phyloP scores from a whole-genome alignment of 306 rosid genomes.

The Gillenia trifoliata region DNA sequence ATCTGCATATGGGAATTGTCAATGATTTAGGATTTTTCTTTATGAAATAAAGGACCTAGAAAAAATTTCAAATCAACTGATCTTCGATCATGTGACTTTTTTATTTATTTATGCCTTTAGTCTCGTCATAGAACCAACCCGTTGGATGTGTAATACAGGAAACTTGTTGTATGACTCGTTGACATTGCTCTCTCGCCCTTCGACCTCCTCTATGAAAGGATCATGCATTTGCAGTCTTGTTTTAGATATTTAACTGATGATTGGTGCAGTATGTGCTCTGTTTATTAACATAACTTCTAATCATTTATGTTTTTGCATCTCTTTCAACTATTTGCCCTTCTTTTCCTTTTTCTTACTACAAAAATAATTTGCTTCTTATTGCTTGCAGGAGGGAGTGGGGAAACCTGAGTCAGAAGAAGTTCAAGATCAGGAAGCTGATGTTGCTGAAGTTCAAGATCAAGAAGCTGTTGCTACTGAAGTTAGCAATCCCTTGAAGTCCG shows the following conservation, averaged over 20 bases:
- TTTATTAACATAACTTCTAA: neutral
- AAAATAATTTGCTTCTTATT: neutral
- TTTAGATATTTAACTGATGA: neutral
- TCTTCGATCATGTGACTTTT: neutral
- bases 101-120: neutral
- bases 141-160: neutral
- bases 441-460: slow-evolving; percentile 38
- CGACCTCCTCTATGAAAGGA: neutral
- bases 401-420: slow-evolving; percentile 28
- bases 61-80: neutral
- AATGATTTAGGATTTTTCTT: neutral
- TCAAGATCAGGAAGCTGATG: slow-evolving; percentile 24
- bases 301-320: neutral
- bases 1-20: neutral
- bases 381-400: slow-evolving; percentile 44
- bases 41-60: neutral
- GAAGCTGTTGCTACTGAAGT: slow-evolving; percentile 30
- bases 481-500: slow-evolving; percentile 46
- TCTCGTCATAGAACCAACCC: too few relatives aligned
- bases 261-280: neutral
- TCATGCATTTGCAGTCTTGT: neutral
- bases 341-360: neutral
- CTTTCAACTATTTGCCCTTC: neutral
- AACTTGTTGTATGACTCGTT: neutral
- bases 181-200: neutral